Evolutionary conservation across 768 basidiomycete species (phyloP).

Genomic region (Suillus subluteus): DNA sequence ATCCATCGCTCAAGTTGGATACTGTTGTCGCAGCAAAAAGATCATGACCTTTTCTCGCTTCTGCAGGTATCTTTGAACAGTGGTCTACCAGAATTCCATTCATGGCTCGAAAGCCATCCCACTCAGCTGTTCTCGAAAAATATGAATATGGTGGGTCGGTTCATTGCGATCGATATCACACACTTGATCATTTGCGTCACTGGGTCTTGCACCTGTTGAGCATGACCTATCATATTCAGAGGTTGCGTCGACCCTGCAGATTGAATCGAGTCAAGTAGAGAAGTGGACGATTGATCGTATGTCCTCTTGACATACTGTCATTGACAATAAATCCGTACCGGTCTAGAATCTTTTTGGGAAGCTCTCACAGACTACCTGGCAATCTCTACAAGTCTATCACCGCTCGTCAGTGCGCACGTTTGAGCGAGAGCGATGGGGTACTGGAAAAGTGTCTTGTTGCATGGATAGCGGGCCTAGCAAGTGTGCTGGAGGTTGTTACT

Average conservation of each 20-base stretch:
- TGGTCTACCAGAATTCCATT: slow-evolving; percentile 61
- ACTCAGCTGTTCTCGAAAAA: slow-evolving; percentile 52
- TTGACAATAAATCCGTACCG: slow-evolving; percentile 52
- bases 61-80: slow-evolving; percentile 73
- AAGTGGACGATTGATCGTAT: slow-evolving; percentile 87
- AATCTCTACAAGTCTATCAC: slow-evolving; percentile 65
- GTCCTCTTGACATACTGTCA: slow-evolving; percentile 17
- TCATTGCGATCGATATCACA: background rate
- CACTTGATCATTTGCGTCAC: slow-evolving; percentile 58
- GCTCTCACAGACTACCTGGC: slow-evolving; percentile 73
- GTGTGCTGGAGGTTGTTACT: slow-evolving; percentile 72
- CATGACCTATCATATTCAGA: slow-evolving; percentile 71
- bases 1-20: slow-evolving; percentile 76
- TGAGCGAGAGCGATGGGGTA: too few relatives aligned
- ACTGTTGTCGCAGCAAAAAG: slow-evolving; percentile 63
- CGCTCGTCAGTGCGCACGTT: slow-evolving; percentile 65
- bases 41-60: slow-evolving; percentile 72
- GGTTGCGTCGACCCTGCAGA: slow-evolving; percentile 69
- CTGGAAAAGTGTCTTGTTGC: slow-evolving; percentile 63
- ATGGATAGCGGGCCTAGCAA: slow-evolving; percentile 75
- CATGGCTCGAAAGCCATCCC: slow-evolving; percentile 59
- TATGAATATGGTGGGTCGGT: slow-evolving; percentile 27
- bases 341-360: slow-evolving; percentile 71
- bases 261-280: slow-evolving; percentile 70
- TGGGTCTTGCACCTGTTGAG: slow-evolving; percentile 79